Evolutionary conservation across 2,329 filamentous ascomycete genomes (phyloP), one percentile per base, ranked within the genome.

Genomic region (Neonectria sp.): DNA sequence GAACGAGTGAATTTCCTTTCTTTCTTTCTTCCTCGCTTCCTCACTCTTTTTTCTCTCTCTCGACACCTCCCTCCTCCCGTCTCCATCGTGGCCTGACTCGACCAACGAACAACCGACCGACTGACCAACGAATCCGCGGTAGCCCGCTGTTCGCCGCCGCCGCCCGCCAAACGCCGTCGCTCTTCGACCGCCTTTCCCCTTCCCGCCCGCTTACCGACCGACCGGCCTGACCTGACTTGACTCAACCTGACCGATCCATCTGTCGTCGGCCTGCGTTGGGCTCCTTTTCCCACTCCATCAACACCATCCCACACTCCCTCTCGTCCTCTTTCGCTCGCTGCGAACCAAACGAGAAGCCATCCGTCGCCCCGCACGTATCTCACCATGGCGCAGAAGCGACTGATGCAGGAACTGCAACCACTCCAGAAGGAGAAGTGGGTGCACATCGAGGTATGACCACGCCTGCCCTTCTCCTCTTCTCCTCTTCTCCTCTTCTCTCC

Each of bases 391-490:
- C 80, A 95, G 82, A 91, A 94, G 76, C 92, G 97, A 58, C 87
- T 98, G 63, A 94, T 97, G 93, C 92, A 92, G 74, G 95, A 98
- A 86, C 91, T 94, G 83, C 92, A 93, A 81, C 86, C 89, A 51
- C 88, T 98, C 46, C 87, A 90, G 61, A 95, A 96, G 81, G 95
- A 98, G 86, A 94, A 94, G 79, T 99, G 95, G 95, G 92, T 97
- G 21, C 90, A 95, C 75, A 94, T 98, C 73, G 93, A 97, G 79
- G 93, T 95, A 82, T 69, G 88, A 77, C 48, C n/a, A 13, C 51
- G 43, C 52, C 33, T 35, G 43, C 43, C 46, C 33, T 11, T n/a
- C 35, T 25, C 43, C 13, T 13, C 31, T 8, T 13, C 21, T 24
- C 24, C n/a, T n/a, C 33, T 11, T n/a, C 35, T 25, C 43, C 13